Percentiles rank a stretch among this genome's conserved stretches.
Conservation (phyloP, 768 basidiomycete species). For the Termitomyces sp. region DNA sequence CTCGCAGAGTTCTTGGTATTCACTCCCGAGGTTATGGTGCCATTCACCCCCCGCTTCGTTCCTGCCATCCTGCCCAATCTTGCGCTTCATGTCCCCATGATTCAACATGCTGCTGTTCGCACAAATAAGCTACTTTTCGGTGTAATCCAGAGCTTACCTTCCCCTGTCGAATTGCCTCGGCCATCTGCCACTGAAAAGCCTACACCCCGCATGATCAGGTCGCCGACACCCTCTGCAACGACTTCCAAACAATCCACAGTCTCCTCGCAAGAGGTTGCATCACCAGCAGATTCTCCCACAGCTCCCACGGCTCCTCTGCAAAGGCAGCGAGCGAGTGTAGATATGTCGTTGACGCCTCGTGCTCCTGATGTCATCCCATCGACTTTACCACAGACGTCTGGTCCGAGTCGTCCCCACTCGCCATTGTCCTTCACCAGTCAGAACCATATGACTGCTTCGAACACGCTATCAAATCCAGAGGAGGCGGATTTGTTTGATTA, state of each 20-base stretch:
- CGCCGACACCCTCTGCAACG: slow-evolving; percentile 50
- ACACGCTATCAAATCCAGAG: slow-evolving; percentile 23
- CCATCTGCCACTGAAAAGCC: slow-evolving; percentile 26
- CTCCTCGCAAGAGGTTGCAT: slow-evolving; percentile 41
- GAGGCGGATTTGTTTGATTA: slow-evolving; percentile 85
- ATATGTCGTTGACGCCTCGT: slow-evolving; percentile 35
- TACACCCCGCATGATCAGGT: slow-evolving; percentile 37
- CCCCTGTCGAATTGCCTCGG: slow-evolving; percentile 48
- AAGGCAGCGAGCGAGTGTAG: slow-evolving; percentile 25
- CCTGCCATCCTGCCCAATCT: slow-evolving; percentile 92
- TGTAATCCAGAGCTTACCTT: slow-evolving; percentile 83
- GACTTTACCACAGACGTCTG: slow-evolving; percentile 13
- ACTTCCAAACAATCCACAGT: slow-evolving; percentile 48
- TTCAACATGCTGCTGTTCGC: slow-evolving; percentile 79
- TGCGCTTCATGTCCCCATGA: slow-evolving; percentile 85
- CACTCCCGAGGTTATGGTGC: slow-evolving; percentile 87
- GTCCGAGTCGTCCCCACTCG: slow-evolving; percentile 58
- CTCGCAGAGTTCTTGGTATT: slow-evolving; percentile 86
- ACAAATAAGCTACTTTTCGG: slow-evolving; percentile 82
- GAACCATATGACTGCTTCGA: slow-evolving; percentile 23
- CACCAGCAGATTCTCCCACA: slow-evolving; percentile 28
- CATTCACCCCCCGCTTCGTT: slow-evolving; percentile 90
- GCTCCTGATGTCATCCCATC: slow-evolving; percentile 26
- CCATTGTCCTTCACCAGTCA: slow-evolving; percentile 46
- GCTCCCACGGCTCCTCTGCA: slow-evolving; percentile 16